Evolutionary conservation across 169 alveolate genomes (phyloP), one percentile per base, ranked within the genome.

Genomic region (Toxoplasma gondii): DNA sequence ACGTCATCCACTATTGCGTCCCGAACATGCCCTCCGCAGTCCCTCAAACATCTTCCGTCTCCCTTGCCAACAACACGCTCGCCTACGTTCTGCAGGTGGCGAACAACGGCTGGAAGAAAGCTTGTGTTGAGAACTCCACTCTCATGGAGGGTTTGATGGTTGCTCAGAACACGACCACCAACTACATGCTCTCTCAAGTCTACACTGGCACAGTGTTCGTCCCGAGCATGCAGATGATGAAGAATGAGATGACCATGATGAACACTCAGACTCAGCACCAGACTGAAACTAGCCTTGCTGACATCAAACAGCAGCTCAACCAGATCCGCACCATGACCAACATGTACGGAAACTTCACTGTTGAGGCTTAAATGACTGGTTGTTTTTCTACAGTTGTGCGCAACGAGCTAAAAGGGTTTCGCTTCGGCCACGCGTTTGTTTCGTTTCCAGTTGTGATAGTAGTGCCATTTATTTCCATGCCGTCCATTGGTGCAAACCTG

Each of bases 91-190:
- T 44, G 44, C 93, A 58, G 70, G 69, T 93, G 0, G 95, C 93
- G 1, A 69, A 67, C 88, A 67, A 78, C 58, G 95, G 95, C 39
- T 93, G 95, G 95, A 84, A 58, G 87, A 29, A 29, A 38, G 95
- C 95, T 12, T 90, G 93, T 1, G 24, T 64, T 10, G 54, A 86
- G 19, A 84, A 24, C 39, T 81, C 43, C 24, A 88, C 82, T 36
- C 93, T 93, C 43, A 84, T 58, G 93, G 53, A 86, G 54, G 95
- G 93, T 9, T 38, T 93, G 49, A 70, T 31, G 67, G 78, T 93
- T 78, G 93, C 80, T 34, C 39, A 45, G 44, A 93, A 83, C 84
- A 64, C n/a, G 69, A n/a, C 39, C 16, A 88, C 93, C 83, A 88
- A 43, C 69, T 22, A 29, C 69, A 29, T 27, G 69, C 49, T 88